Percentiles rank a stretch among this genome's conserved stretches.
phyloP scores from a whole-genome alignment of 208 protist genomes.

The Leishmania mexicana region DNA sequence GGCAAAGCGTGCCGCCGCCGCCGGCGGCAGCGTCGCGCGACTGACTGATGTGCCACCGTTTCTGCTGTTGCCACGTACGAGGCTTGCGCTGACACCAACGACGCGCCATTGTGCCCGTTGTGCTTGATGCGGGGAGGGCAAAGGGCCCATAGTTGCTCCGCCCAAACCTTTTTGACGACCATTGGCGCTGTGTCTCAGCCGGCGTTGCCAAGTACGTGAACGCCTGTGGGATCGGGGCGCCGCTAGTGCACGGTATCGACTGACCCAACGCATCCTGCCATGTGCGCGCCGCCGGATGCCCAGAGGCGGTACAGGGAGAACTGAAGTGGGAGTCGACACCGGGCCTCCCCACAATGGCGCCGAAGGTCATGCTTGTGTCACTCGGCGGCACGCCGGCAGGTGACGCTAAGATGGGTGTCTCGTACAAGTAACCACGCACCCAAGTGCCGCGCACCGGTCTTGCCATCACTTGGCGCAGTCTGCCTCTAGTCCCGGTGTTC shows the following conservation, averaged over 20 bases:
- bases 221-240: neutral
- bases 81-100: neutral
- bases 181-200: conserved; percentile 17
- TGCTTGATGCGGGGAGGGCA: neutral
- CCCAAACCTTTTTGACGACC: conserved; percentile 1
- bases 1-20: neutral
- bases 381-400: neutral
- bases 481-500: neutral
- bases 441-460: neutral
- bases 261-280: neutral
- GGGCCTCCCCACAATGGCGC: neutral
- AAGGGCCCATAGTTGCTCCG: neutral
- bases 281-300: neutral
- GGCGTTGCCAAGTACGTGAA: conserved; percentile 21
- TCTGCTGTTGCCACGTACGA: conserved; percentile 34
- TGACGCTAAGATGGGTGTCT: neutral
- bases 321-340: neutral
- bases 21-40: neutral
- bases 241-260: neutral
- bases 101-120: neutral
- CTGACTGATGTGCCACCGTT: neutral
- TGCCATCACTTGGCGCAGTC: conserved; percentile 1
- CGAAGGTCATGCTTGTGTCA: neutral
- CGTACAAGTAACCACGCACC: neutral
- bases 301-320: neutral